phyloP scores from a whole-genome alignment of 2,329 filamentous ascomycete species.

The Gaeumannomyces sp. region DNA sequence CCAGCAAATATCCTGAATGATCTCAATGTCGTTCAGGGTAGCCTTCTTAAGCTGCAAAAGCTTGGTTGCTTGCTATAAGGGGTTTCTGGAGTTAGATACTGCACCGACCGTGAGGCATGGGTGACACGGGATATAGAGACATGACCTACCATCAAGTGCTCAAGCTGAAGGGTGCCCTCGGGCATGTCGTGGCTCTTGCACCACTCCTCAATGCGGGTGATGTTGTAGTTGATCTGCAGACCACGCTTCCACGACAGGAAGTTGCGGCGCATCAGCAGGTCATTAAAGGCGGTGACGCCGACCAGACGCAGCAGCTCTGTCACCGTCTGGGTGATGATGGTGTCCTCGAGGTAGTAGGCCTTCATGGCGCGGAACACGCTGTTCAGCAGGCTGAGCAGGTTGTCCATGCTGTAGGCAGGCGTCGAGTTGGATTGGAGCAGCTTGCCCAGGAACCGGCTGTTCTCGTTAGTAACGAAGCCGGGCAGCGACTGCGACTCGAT shows the following conservation, averaged over 20 bases:
- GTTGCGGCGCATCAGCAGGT: conserved; percentile 93
- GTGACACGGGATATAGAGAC: conserved; percentile 20
- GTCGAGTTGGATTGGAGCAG: conserved; percentile 82
- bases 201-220: conserved; percentile 98
- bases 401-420: conserved; percentile 99
- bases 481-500: conserved; percentile 98
- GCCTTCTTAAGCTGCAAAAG: conserved; percentile 98
- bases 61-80: conserved; percentile 82
- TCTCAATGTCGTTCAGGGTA: conserved; percentile 97
- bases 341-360: conserved; percentile 93
- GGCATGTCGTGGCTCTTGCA: conserved; percentile 99
- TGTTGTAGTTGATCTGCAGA: conserved; percentile 99
- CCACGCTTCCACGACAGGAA: conserved; percentile 99
- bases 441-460: conserved; percentile 96
- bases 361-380: conserved; percentile 99
- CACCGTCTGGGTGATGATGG: conserved; percentile 91
- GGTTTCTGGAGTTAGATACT: not conserved
- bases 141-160: conserved; percentile 82
- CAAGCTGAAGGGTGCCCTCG: conserved; percentile 91
- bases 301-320: conserved; percentile 90
- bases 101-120: conserved; percentile 5
- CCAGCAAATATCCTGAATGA: conserved; percentile 99
- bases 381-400: conserved; percentile 89
- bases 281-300: conserved; percentile 97
- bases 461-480: conserved; percentile 97